A percentile compares a stretch with the other conserved stretches of the same genome.
Conservation (phyloP, 2,329 filamentous ascomycete genomes). For the Botrytis porri region DNA sequence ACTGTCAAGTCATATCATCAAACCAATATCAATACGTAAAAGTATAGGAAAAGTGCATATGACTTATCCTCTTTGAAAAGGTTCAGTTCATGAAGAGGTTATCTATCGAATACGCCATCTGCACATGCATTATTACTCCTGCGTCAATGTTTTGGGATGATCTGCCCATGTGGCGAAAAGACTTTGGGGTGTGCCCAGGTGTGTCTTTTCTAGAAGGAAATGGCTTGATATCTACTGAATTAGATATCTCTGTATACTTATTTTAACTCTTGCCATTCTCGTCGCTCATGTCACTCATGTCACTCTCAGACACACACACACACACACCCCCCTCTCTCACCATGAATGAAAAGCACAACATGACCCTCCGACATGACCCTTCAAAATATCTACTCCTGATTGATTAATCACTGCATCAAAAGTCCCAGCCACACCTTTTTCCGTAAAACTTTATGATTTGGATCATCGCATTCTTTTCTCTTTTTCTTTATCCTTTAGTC, state of each 20-base stretch:
- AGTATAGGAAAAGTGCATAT: neutral
- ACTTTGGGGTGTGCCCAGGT: neutral
- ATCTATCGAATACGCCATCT: neutral
- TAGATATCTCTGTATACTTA: neutral
- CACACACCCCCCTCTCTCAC: neutral
- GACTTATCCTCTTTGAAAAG: neutral
- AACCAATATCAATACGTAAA: neutral
- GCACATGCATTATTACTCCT: neutral
- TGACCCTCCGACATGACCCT: neutral
- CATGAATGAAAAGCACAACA: neutral
- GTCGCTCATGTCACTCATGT: neutral
- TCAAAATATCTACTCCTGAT: neutral
- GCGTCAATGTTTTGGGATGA: conserved; percentile 1
- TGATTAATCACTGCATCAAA: neutral
- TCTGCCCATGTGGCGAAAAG: neutral
- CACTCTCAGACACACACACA: too few relatives aligned
- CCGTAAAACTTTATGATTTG: neutral
- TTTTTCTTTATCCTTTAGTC: neutral
- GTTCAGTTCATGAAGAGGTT: neutral
- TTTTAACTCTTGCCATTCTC: neutral
- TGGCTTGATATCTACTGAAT: neutral
- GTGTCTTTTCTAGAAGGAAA: neutral
- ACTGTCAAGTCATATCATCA: neutral
- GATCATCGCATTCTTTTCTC: neutral
- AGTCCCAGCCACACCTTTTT: neutral